Evolutionary conservation across 225 moss, liverwort and hornwort genomes (phyloP).

Genomic region (Physcomitrium patens): DNA sequence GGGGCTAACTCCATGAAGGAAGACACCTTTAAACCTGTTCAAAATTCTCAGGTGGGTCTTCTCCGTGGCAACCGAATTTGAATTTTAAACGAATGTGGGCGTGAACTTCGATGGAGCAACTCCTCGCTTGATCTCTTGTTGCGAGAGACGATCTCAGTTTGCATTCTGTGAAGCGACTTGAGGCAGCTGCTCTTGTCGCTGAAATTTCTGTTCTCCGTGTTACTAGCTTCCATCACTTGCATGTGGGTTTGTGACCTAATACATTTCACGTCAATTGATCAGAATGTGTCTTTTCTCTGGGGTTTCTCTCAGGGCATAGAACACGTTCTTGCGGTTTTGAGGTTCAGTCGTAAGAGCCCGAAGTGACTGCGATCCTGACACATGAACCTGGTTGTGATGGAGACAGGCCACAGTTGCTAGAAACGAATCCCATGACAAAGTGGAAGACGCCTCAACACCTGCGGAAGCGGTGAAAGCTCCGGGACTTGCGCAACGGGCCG

Average conservation of each 20-base stretch:
- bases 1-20: conserved; percentile 28
- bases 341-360: neutral
- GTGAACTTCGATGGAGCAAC: neutral
- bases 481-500: conserved; percentile 41
- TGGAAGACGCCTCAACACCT: conserved; percentile 38
- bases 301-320: neutral
- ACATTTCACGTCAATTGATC: no score
- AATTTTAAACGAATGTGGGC: neutral
- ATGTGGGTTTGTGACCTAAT: no score
- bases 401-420: conserved; percentile 34
- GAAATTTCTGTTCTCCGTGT: no score
- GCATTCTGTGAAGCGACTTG: no score
- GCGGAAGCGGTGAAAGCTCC: conserved; percentile 48
- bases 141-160: no score
- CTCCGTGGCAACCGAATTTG: neutral
- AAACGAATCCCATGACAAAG: conserved; percentile 35
- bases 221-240: no score
- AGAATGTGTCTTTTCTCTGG: no score
- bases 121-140: neutral
- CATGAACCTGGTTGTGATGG: neutral
- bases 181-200: no score
- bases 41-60: conserved; percentile 22
- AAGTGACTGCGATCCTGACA: neutral
- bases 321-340: neutral
- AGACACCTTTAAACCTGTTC: conserved; percentile 27